Base-by-base conservation (phyloP, 2,329 filamentous ascomycete genomes). In the Alternaria rosae region DNA sequence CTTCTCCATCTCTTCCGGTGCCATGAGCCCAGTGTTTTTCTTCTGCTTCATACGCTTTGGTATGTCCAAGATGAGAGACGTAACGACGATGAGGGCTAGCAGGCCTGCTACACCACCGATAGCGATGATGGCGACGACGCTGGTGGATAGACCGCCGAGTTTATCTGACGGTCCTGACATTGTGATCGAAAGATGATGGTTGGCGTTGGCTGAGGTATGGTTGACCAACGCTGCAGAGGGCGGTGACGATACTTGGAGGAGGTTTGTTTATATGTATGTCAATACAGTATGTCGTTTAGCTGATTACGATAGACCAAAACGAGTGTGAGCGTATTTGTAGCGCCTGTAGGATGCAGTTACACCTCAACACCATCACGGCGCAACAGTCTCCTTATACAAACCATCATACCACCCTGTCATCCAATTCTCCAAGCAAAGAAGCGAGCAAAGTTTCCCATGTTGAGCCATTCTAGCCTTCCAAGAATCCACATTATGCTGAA, bases 61-160 rank as follows among this genome's bases (percentile, higher is more conserved):
- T 3, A 69, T 23, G 21, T 66, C 62, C 17, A 62, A 54, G 17
- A 61, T 32, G 55, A 60, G 21, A n/a, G 65, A 57, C 7, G 26
- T 48, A 32, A 66, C 30, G 30, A 65, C 59, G 6, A 66, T 57
- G 30, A 66, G 58, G 17, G 38, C 56, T 25, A 69, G 32, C 23
- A 65, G 56, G n/a, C 42, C 62, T 28, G 52, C 53, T 30, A 69
- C 35, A 12, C 60, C 60, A 25, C 60, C 62, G 1, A 59, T 58
- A 20, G 56, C 58, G 32, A 69, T 66, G 52, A 59, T 30, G 17
- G 62, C 65, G 10, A 69, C 28, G 17, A 65, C n/a, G 3, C 60
- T 56, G 3, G 62, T 47, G 9, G 67, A 62, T 20, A 69, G 52
- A 13, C 52, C 52, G 3, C 60, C 60, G n/a, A 64, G 25, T 32